Evolutionary conservation across 2,329 filamentous ascomycete species (phyloP).

Genomic region (Exophiala bonariae): DNA sequence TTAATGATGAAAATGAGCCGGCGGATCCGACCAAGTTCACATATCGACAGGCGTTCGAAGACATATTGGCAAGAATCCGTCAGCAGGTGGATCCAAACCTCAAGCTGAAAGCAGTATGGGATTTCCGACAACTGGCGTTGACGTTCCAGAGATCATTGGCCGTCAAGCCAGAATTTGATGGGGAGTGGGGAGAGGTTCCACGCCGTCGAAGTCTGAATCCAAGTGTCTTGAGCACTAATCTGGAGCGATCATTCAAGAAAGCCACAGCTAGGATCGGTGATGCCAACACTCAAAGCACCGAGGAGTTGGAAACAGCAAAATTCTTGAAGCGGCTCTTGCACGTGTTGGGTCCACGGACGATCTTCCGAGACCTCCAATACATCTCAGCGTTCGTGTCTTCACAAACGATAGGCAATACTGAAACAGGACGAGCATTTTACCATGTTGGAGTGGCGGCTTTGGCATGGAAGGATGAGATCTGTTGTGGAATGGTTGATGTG

Average conservation of each 20-base stretch:
- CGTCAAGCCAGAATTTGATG: constrained; percentile 1
- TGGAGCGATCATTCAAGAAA: constrained; percentile 6
- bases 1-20: background rate
- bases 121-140: constrained; percentile 78
- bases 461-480: constrained; percentile 84
- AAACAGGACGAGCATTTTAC: constrained; percentile 77
- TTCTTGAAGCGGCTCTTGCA: constrained; percentile 68
- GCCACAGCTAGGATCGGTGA: constrained; percentile 16
- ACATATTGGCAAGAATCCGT: constrained; percentile 80
- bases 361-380: constrained; percentile 79
- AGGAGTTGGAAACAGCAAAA: constrained; percentile 44
- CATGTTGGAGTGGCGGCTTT: constrained; percentile 85
- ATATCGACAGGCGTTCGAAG: constrained; percentile 19
- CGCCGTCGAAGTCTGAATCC: constrained; percentile 26
- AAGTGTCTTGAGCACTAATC: constrained; percentile 8
- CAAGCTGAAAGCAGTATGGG: constrained; percentile 80
- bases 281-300: background rate
- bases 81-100: constrained; percentile 83
- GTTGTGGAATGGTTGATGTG: constrained; percentile 77
- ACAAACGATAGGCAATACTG: constrained; percentile 57
- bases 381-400: constrained; percentile 63
- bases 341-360: constrained; percentile 71
- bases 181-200: background rate
- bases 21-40: constrained; percentile 6
- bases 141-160: constrained; percentile 41